Conservation (phyloP, 495 filamentous ascomycete species). For the Aspergillus funiculosus region DNA sequence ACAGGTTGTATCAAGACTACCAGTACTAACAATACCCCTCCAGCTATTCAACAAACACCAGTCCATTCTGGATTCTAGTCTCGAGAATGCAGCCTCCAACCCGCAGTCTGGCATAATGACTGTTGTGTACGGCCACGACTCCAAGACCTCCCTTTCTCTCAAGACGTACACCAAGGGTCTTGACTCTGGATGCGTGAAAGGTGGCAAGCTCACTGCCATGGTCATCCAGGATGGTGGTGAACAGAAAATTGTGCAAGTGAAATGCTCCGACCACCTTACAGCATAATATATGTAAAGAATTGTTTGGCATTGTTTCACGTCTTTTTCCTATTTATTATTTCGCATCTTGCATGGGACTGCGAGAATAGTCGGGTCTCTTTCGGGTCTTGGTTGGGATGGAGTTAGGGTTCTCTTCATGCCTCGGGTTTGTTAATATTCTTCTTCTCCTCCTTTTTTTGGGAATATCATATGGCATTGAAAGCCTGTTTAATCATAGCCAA, state of each 20-base stretch:
- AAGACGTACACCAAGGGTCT: constrained; percentile 72
- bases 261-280: constrained; percentile 1
- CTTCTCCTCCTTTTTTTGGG: too few species aligned
- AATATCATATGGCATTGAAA: too few species aligned
- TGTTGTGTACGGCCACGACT: constrained; percentile 84
- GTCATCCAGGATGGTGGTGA: constrained; percentile 53
- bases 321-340: constrained; percentile 2
- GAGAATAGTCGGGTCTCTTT: too few species aligned
- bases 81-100: constrained; percentile 16
- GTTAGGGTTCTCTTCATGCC: background rate
- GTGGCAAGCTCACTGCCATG: constrained; percentile 68
- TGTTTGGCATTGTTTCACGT: background rate
- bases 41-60: constrained; percentile 57
- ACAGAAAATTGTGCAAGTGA: constrained; percentile 19
- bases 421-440: too few species aligned
- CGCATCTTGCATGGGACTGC: too few species aligned
- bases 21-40: background rate
- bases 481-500: too few species aligned
- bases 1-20: background rate
- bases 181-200: constrained; percentile 74
- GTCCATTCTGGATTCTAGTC: constrained; percentile 26
- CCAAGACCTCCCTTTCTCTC: constrained; percentile 61
- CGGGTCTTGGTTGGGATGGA: too few species aligned
- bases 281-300: background rate
- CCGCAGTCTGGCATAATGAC: constrained; percentile 37